phyloP scores from a whole-genome alignment of 2,329 filamentous ascomycete species.

The Periconia digitata region DNA sequence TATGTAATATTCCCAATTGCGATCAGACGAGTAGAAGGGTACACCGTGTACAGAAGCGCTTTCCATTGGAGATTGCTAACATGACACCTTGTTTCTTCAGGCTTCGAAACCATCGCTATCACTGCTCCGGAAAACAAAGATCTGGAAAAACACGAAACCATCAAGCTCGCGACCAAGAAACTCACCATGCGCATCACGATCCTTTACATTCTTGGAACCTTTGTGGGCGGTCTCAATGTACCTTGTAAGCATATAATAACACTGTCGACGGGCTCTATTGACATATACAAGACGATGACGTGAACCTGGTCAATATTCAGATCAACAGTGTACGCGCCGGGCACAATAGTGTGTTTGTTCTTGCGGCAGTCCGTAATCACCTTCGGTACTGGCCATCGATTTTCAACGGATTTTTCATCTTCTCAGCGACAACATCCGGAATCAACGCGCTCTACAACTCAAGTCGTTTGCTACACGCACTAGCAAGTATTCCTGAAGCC shows the following conservation, averaged over 20 bases:
- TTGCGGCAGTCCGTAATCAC: slow-evolving; percentile 46
- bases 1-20: background rate
- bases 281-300: slow-evolving; percentile 30
- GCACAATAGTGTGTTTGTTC: slow-evolving; percentile 43
- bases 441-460: slow-evolving; percentile 49
- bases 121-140: slow-evolving; percentile 49
- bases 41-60: no score
- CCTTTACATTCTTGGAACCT: slow-evolving; percentile 46
- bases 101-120: slow-evolving; percentile 48
- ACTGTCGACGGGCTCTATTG: background rate
- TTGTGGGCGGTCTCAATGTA: slow-evolving; percentile 48
- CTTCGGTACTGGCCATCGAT: slow-evolving; percentile 44
- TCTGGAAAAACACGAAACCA: slow-evolving; percentile 45
- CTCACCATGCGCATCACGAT: slow-evolving; percentile 48
- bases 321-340: slow-evolving; percentile 32
- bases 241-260: slow-evolving; percentile 22
- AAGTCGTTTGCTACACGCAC: slow-evolving; percentile 47
- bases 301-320: slow-evolving; percentile 28
- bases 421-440: slow-evolving; percentile 47
- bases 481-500: slow-evolving; percentile 45
- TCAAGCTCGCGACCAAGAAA: slow-evolving; percentile 50
- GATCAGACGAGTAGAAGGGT: background rate
- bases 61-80: no score
- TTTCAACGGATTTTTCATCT: slow-evolving; percentile 50
- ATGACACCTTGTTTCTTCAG: no score